Evolutionary conservation across 768 basidiomycete species (phyloP), one percentile per base, ranked within the genome.

Genomic region (Pulveroboletus sp.): DNA sequence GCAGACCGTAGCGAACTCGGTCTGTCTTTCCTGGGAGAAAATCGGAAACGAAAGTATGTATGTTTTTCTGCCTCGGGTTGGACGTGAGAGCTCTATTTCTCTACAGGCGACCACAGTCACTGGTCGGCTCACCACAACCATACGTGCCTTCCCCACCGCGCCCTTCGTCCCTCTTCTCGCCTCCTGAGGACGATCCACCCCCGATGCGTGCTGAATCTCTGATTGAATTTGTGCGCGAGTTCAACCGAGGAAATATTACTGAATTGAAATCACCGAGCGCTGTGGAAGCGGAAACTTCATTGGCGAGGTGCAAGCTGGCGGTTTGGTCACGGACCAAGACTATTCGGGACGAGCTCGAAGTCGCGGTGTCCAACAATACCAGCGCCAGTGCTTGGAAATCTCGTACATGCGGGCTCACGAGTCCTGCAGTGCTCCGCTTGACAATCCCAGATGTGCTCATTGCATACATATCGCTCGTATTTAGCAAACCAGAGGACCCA

Each of bases 401-500:
- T 20, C 46, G 51, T 49, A 29, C 34, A 32, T 22, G 30, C 38
- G 51, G 47, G 45, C 49, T 64, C 51, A 56, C 57, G 19, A 62
- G 54, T 44, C 57, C 65, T 1, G 62, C 74, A 0, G 63, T 80
- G 35, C 60, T 90, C 26, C 80, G 85, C 34, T 78, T 86, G 54
- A 72, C 71, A 14, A 79, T 88, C 47, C 71, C 72, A 2, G 85
- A 90, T 56, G 81, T 89, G 41, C 67, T 89, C 48, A 79, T 73
- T 6, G 80, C 81, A 48, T 89, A 82, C 69, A 60, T 89, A 37
- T 79, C 77, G 6, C 65, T 82, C 30, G 72, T 69, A 27, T 69
- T 74, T 45, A 65, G 58, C 3, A 57, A 54, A 24, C 50, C 63
- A 30, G 68, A 70, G 17, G 69, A 69, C 31, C 56, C 63, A n/a